Conservation (phyloP, 768 basidiomycete species). For the Mycena sanguinolenta region DNA sequence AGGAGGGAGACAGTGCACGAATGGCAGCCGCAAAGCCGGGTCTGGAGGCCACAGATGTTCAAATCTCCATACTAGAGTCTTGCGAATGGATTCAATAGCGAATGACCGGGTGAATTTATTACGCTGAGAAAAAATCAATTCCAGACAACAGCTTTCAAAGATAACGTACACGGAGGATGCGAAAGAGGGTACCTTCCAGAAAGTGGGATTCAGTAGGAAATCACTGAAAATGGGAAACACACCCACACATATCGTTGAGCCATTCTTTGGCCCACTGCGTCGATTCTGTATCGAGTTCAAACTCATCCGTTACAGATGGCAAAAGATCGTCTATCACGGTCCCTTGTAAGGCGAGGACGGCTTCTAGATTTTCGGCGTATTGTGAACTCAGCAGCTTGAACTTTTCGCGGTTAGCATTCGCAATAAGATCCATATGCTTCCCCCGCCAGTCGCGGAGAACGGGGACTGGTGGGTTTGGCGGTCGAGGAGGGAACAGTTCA, state of each 20-base stretch:
- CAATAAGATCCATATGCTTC: slow-evolving; percentile 54
- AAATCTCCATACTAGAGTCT: slow-evolving; percentile 71
- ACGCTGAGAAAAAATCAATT: slow-evolving; percentile 57
- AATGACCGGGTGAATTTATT: slow-evolving; percentile 76
- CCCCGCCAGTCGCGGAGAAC: slow-evolving; percentile 33
- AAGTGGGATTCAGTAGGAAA: slow-evolving; percentile 26
- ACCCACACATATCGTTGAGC: slow-evolving; percentile 75
- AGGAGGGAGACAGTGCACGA: slow-evolving; percentile 68
- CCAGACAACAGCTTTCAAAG: slow-evolving; percentile 27
- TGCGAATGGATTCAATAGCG: slow-evolving; percentile 69
- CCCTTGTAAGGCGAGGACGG: slow-evolving; percentile 61
- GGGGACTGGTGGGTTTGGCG: not conserved
- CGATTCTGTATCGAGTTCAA: slow-evolving; percentile 61
- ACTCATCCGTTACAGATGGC: slow-evolving; percentile 71
- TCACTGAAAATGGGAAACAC: slow-evolving; percentile 31
- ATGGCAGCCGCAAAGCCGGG: slow-evolving; percentile 47
- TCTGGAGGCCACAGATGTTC: slow-evolving; percentile 55
- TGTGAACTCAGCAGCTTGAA: slow-evolving; percentile 46
- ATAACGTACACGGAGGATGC: slow-evolving; percentile 69
- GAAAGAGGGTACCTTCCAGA: slow-evolving; percentile 66
- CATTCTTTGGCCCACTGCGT: slow-evolving; percentile 70
- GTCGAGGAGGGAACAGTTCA: not conserved
- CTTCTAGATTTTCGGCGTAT: slow-evolving; percentile 63
- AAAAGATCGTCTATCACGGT: slow-evolving; percentile 69
- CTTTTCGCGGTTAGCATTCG: slow-evolving; percentile 60